A percentile compares a stretch with the other conserved stretches of the same genome.
Conservation (phyloP, 768 basidiomycete species). For the Phaffia tasmanica region DNA sequence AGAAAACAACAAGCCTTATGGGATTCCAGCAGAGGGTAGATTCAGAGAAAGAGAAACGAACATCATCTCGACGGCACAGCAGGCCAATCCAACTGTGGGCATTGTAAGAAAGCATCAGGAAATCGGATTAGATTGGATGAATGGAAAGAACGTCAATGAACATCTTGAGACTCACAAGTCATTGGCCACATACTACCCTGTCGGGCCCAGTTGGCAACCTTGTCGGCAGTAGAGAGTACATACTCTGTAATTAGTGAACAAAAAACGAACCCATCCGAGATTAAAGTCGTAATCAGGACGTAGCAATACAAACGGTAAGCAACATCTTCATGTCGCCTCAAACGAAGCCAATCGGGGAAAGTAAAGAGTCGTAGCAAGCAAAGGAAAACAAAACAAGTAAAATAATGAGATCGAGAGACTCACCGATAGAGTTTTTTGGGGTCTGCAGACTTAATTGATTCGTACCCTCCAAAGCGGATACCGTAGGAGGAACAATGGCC, state of each 20-base stretch:
- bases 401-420: slow-evolving; percentile 29
- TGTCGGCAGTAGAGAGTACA: slow-evolving; percentile 89
- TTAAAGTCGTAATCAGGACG: background rate
- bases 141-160: too few relatives aligned
- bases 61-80: slow-evolving; percentile 81
- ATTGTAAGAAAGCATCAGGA: background rate
- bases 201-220: slow-evolving; percentile 91
- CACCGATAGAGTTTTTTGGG: slow-evolving; percentile 81
- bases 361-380: background rate
- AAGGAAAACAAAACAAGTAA: background rate
- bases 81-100: slow-evolving; percentile 64
- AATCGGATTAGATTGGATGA: background rate
- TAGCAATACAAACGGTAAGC: slow-evolving; percentile 4
- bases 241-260: slow-evolving; percentile 52
- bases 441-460: slow-evolving; percentile 77
- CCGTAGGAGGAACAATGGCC: too few relatives aligned
- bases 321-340: background rate
- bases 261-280: background rate
- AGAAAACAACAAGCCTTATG: background rate
- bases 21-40: slow-evolving; percentile 31
- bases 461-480: slow-evolving; percentile 56
- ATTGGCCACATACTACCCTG: slow-evolving; percentile 99
- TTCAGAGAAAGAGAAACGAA: background rate
- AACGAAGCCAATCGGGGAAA: background rate
- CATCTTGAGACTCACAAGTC: slow-evolving; percentile 44